Conservation (phyloP, 305 asterid species). For the Fraxinus sp. region DNA sequence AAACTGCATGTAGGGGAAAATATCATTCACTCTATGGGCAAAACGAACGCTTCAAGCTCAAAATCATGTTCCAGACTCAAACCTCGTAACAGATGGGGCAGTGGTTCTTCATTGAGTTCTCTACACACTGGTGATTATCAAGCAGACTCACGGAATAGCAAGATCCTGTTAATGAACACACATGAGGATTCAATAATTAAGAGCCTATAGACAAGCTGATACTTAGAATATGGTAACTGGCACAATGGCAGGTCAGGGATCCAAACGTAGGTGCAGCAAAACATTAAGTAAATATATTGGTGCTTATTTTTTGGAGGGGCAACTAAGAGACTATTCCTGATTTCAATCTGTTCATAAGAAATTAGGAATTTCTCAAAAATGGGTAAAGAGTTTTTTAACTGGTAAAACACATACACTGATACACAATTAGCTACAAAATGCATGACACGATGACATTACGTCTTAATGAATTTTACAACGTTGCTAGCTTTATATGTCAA, state of each 20-base stretch:
- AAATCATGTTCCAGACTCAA: conserved; percentile 19
- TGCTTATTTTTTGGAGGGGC: neutral
- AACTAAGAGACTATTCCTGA: neutral
- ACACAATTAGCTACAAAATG: neutral
- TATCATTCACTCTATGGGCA: conserved; percentile 20
- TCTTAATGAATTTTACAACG: neutral
- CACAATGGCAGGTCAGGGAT: neutral
- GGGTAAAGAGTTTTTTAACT: neutral
- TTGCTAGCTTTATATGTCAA: neutral
- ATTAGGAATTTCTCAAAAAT: neutral
- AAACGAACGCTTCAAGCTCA: conserved; percentile 2
- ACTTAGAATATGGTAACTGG: neutral
- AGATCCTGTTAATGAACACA: conserved; percentile 55
- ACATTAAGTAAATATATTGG: neutral
- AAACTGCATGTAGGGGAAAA: conserved; percentile 49
- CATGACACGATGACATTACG: neutral
- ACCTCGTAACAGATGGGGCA: conserved; percentile 99
- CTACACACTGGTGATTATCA: conserved; percentile 74
- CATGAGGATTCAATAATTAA: conserved; percentile 2
- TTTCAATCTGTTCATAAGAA: neutral
- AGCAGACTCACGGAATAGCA: conserved; percentile 67
- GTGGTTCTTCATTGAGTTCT: conserved; percentile 85
- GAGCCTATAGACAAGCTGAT: neutral
- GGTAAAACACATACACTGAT: neutral
- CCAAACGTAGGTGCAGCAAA: neutral